A percentile compares a stretch with the other conserved stretches of the same genome.
Conservation (phyloP, 1,139 yeast species). For the Debaryomyces nepalensis region DNA sequence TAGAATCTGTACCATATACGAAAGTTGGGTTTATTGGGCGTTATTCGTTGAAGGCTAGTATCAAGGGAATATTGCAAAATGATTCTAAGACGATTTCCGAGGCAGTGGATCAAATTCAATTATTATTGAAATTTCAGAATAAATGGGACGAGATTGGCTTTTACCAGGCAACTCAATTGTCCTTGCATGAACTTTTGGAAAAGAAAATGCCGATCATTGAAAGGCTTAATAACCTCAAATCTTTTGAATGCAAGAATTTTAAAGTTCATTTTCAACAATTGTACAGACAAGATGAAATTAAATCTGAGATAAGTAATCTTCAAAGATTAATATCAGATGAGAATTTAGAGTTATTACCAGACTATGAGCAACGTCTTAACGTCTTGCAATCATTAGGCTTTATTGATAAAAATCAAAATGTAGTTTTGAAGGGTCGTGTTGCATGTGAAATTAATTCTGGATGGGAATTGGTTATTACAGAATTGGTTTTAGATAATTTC, state of each 20-base stretch:
- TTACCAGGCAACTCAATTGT: conserved; percentile 50
- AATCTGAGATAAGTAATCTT: conserved; percentile 57
- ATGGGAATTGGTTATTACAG: conserved; percentile 88
- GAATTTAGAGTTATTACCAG: conserved; percentile 87
- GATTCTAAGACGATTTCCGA: conserved; percentile 46
- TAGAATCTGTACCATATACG: conserved; percentile 50
- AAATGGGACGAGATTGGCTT: conserved; percentile 53
- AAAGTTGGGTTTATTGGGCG: conserved; percentile 57
- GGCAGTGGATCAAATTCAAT: conserved; percentile 45
- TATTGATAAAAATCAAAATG: conserved; percentile 76
- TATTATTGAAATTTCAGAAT: conserved; percentile 45
- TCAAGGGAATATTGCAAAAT: conserved; percentile 50
- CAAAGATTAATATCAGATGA: conserved; percentile 77
- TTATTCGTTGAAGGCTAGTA: conserved; percentile 44
- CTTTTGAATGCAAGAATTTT: conserved; percentile 48
- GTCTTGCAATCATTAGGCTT: conserved; percentile 77
- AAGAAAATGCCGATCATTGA: conserved; percentile 48
- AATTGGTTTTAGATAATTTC: conserved; percentile 86
- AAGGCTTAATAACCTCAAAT: conserved; percentile 35
- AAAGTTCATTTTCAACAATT: conserved; percentile 51
- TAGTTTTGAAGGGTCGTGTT: conserved; percentile 82
- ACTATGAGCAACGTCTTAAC: conserved; percentile 84
- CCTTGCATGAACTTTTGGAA: conserved; percentile 54
- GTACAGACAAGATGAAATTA: conserved; percentile 50
- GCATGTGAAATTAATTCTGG: conserved; percentile 90